phyloP scores from a whole-genome alignment of 129 eudicot species.

The Tagetes patula region DNA sequence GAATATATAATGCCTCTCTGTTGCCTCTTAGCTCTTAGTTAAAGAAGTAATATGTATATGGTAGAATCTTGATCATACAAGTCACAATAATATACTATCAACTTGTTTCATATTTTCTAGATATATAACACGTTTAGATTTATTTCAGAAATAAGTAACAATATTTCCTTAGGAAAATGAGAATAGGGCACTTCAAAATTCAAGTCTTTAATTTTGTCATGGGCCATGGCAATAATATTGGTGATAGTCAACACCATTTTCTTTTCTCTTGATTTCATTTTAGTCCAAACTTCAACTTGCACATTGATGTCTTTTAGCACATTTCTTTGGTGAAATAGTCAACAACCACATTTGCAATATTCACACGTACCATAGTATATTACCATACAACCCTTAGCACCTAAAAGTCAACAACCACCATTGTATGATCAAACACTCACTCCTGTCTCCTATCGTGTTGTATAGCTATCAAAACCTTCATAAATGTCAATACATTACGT shows the following conservation, averaged over 20 bases:
- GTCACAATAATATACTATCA: too few relatives aligned
- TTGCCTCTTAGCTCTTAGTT: too few relatives aligned
- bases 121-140: neutral
- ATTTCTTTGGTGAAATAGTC: conserved; percentile 22
- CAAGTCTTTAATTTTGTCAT: conserved; percentile 8
- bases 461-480: neutral
- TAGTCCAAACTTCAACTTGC: conserved; percentile 16
- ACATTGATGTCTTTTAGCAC: conserved; percentile 8
- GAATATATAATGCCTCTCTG: too few relatives aligned
- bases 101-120: neutral
- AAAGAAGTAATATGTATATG: too few relatives aligned
- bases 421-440: conserved; percentile 13
- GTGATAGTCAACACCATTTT: conserved; percentile 25
- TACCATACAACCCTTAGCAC: neutral
- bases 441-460: neutral
- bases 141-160: neutral
- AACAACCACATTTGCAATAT: conserved; percentile 25
- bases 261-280: conserved; percentile 8
- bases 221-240: conserved; percentile 5
- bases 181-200: neutral
- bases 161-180: neutral
- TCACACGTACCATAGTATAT: neutral
- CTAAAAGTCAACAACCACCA: conserved; percentile 25
- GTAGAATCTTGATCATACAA: too few relatives aligned
- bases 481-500: neutral